Conservation (phyloP, 2,329 filamentous ascomycete species). For the Ophidiomyces ophidiicola region DNA sequence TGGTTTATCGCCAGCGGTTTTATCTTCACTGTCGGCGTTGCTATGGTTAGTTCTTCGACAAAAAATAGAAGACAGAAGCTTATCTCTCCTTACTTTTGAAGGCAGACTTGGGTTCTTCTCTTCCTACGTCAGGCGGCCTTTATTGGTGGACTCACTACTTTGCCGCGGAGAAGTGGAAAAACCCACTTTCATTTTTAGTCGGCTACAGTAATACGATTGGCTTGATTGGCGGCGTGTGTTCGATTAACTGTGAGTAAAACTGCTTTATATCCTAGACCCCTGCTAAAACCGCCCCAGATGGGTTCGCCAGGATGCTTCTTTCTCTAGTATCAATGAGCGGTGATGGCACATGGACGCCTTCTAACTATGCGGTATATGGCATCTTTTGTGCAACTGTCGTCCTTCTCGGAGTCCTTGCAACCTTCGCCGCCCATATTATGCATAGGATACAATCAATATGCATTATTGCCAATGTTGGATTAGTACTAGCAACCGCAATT, state of each 20-base stretch:
- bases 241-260: conserved; percentile 41
- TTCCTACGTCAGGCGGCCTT: conserved; percentile 48
- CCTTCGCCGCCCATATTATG: conserved; percentile 45
- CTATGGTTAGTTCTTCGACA: conserved; percentile 40
- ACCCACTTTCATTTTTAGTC: conserved; percentile 48
- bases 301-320: conserved; percentile 47
- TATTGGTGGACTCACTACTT: conserved; percentile 52
- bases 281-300: conserved; percentile 20
- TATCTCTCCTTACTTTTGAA: conserved; percentile 12
- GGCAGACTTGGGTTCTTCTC: conserved; percentile 42
- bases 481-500: conserved; percentile 46
- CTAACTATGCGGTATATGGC: conserved; percentile 45
- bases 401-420: conserved; percentile 43
- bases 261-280: conserved; percentile 12
- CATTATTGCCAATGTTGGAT: conserved; percentile 43
- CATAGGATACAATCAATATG: conserved; percentile 46
- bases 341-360: conserved; percentile 45
- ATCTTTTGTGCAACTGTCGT: conserved; percentile 45
- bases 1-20: conserved; percentile 48
- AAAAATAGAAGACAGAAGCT: conserved; percentile 5
- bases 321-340: conserved; percentile 46
- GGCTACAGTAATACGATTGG: conserved; percentile 52
- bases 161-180: conserved; percentile 42
- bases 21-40: conserved; percentile 48
- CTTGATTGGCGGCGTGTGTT: conserved; percentile 49